Evolutionary conservation across 148 eudicot species (phyloP), one percentile per base, ranked within the genome.

Genomic region (Spergularia marina): DNA sequence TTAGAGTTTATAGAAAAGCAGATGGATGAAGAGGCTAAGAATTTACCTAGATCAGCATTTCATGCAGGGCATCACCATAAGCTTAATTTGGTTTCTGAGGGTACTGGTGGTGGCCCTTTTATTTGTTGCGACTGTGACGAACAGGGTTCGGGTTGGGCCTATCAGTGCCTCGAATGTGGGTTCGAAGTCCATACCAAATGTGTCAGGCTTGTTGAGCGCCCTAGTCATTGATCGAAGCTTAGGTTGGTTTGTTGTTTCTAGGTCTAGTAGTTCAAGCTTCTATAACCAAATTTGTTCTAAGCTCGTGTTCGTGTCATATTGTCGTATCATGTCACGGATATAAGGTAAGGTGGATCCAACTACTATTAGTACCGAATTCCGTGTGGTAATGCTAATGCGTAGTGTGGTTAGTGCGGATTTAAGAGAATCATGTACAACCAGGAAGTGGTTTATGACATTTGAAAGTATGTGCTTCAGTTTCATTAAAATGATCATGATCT

Each of bases 131-230:
- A 84, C 17, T 90, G 95, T 57, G 90, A 88, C 14, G 95, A 90
- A 68, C 95, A 88, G 68, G 95, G 95, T 16, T 85, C 80, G 2
- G 88, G 89, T 17, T 90, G 95, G 95, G 92, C 90, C 18, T 90
- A 88, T 54, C 89, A 84, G 69, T 90, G 95, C 71, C 84, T 90
- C 12, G 82, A 87, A 10, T 91, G 96, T 52, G 96, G 96, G 49
- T 91, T 88, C 59, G 96, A 91, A 83, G 89, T 91, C 76, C 96
- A 91, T 55, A 82, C 88, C 15, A 91, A 83, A 80, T 91, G 96
- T 65, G 88, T 91, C 53, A 74, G 78, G 79, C 53, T 88, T 12
- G 76, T 79, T 56, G 74, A 64, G n/a, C 69, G 16, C 65, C 80
- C 83, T 71, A 51, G 18, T 51, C n/a, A 18, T 59, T 72, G 78